phyloP scores from a whole-genome alignment of 768 basidiomycete species.

The Arthromyces matolae region DNA sequence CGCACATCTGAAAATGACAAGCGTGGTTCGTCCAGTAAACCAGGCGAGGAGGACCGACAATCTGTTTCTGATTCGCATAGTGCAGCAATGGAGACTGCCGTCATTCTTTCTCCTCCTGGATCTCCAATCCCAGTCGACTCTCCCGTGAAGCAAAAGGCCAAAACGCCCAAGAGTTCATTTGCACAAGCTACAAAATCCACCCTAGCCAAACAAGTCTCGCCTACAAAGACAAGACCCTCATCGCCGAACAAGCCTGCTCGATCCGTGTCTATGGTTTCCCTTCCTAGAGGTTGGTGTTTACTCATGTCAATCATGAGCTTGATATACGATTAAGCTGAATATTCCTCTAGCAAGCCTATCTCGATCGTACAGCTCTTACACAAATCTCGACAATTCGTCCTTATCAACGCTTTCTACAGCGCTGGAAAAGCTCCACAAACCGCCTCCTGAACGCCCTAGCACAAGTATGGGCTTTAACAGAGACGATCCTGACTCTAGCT shows the following conservation, averaged over 20 bases:
- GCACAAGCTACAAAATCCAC: conserved; percentile 19
- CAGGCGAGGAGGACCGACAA: conserved; percentile 8
- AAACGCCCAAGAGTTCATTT: conserved; percentile 7
- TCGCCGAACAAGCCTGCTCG: conserved; percentile 33
- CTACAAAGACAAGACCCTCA: conserved; percentile 19
- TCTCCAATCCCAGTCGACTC: conserved; percentile 33
- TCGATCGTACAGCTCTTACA: conserved; percentile 24
- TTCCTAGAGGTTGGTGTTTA: conserved; percentile 25
- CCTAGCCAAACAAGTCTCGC: conserved; percentile 18
- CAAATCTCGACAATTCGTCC: conserved; percentile 33
- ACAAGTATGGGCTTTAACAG: conserved; percentile 67
- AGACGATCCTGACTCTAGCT: conserved; percentile 28
- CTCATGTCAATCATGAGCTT: too few species aligned
- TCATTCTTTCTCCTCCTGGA: conserved; percentile 19
- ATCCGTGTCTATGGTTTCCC: conserved; percentile 26
- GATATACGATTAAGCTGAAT: background rate
- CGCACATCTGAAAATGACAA: background rate
- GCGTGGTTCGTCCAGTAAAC: background rate
- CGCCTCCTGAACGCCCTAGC: conserved; percentile 61
- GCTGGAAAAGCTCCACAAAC: conserved; percentile 65
- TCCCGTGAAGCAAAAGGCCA: conserved; percentile 16
- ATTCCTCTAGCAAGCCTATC: conserved; percentile 16
- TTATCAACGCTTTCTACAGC: conserved; percentile 66
- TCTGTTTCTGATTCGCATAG: conserved; percentile 16
- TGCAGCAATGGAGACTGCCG: conserved; percentile 8